These are phyloP conservation scores for Mrakiaceae sp. DNA, from an alignment of 1,284 basidiomycete species.

Conservation along the genomic window DNA sequence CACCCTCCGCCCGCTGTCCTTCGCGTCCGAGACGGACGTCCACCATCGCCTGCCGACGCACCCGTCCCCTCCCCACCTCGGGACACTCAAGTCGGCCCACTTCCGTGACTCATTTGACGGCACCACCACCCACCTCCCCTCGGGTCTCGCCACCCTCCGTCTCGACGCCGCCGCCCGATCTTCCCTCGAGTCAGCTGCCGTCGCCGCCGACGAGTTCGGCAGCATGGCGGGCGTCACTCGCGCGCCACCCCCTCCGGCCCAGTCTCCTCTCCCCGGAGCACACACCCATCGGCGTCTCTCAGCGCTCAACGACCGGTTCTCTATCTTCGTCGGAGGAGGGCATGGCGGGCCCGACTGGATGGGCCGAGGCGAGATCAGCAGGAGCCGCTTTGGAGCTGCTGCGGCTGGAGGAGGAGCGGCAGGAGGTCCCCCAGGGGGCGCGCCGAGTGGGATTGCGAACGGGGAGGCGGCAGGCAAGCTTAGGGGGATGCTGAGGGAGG, in stretches of 20 bases:
- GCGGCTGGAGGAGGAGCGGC: not conserved
- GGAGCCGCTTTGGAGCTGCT: not conserved
- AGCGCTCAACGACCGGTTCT: conserved; percentile 7
- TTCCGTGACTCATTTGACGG: too few relatives aligned
- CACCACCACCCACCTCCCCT: not conserved
- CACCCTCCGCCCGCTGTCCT: too few relatives aligned
- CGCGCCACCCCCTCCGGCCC: too few relatives aligned
- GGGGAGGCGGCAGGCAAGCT: conserved; percentile 1
- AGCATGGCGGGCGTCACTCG: too few relatives aligned
- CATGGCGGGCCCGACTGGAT: conserved; percentile 9
- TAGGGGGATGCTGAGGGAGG: conserved; percentile 1
- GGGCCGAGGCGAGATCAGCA: conserved; percentile 8
- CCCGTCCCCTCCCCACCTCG: too few relatives aligned
- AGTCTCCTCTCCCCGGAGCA: too few relatives aligned
- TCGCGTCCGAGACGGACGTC: too few relatives aligned
- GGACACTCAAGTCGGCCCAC: too few relatives aligned
- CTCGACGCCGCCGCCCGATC: not conserved
- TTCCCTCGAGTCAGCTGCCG: not conserved
- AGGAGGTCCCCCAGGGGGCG: not conserved
- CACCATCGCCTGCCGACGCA: too few relatives aligned
- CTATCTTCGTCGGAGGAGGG: conserved; percentile 11
- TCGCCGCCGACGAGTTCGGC: too few relatives aligned
- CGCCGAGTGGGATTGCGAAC: not conserved
- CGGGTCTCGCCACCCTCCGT: conserved; percentile 5
- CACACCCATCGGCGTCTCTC: not conserved